Conservation (phyloP, 2,329 filamentous ascomycete genomes). For the Monosporascus cannonballus region DNA sequence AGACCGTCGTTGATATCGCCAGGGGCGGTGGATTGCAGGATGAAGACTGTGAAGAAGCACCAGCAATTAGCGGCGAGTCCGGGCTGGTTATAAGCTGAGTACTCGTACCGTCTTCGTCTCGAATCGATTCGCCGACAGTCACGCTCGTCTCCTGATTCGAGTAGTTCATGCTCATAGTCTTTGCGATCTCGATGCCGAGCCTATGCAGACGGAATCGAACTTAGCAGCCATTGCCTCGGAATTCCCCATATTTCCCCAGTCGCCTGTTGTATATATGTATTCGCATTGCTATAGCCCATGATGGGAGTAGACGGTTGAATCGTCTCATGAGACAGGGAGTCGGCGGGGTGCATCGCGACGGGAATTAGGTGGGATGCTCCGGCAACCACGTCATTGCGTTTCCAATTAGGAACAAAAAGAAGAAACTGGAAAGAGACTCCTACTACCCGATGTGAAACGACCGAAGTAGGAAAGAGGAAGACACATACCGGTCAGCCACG, state of each 20-base stretch:
- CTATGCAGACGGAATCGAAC: constrained; percentile 32
- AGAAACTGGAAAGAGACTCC: background rate
- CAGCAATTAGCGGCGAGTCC: constrained; percentile 52
- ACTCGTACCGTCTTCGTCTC: constrained; percentile 75
- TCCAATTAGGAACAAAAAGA: background rate
- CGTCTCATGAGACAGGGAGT: background rate
- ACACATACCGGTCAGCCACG: constrained; percentile 31
- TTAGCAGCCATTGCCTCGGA: background rate
- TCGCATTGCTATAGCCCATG: background rate
- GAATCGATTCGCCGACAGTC: constrained; percentile 90
- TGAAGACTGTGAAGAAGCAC: constrained; percentile 59
- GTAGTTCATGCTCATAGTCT: constrained; percentile 76
- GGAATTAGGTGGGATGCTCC: too few relatives aligned
- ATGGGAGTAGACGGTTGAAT: background rate
- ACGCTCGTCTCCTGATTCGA: constrained; percentile 86
- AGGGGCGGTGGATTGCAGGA: constrained; percentile 88
- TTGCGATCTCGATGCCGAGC: constrained; percentile 70
- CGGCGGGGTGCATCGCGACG: too few relatives aligned
- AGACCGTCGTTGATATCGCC: constrained; percentile 97
- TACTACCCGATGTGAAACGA: background rate
- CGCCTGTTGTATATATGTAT: background rate
- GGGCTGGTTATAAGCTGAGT: constrained; percentile 34
- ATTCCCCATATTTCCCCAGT: background rate
- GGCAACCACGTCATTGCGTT: too few relatives aligned
- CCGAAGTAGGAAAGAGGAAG: constrained; percentile 2